Evolutionary conservation across 441 rosid genomes (phyloP).

Genomic region (Populus hybrid): DNA sequence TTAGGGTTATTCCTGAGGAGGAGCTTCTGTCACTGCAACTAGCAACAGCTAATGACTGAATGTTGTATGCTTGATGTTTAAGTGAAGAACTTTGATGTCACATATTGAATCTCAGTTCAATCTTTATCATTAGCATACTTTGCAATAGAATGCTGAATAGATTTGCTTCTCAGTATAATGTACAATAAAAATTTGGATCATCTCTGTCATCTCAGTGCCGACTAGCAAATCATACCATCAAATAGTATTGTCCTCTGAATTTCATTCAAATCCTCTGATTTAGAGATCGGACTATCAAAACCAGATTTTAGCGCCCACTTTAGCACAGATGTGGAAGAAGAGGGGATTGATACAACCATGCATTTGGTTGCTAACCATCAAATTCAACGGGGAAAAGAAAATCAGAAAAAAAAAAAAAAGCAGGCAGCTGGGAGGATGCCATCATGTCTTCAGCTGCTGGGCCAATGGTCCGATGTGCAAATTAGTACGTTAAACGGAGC

Average conservation of each 20-base stretch:
- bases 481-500: too few species aligned
- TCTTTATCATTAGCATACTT: background rate
- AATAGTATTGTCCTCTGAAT: background rate
- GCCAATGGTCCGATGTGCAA: too few species aligned
- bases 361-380: too few species aligned
- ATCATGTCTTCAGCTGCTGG: too few species aligned
- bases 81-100: constrained; percentile 1
- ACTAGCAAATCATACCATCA: background rate
- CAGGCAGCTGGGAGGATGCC: too few species aligned
- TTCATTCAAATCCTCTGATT: background rate
- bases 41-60: constrained; percentile 79
- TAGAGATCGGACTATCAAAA: background rate
- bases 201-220: background rate
- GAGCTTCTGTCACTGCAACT: constrained; percentile 77
- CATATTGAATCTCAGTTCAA: background rate
- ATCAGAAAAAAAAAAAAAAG: too few species aligned
- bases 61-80: constrained; percentile 5
- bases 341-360: too few species aligned
- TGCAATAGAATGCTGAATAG: constrained; percentile 1
- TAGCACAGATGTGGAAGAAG: too few species aligned
- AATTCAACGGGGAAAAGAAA: too few species aligned
- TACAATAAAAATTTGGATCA: background rate
- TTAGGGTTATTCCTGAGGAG: constrained; percentile 86
- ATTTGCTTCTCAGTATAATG: background rate
- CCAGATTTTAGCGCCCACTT: too few species aligned